Conservation (phyloP, 805 yeast species). For the Lipomyces sp. region DNA sequence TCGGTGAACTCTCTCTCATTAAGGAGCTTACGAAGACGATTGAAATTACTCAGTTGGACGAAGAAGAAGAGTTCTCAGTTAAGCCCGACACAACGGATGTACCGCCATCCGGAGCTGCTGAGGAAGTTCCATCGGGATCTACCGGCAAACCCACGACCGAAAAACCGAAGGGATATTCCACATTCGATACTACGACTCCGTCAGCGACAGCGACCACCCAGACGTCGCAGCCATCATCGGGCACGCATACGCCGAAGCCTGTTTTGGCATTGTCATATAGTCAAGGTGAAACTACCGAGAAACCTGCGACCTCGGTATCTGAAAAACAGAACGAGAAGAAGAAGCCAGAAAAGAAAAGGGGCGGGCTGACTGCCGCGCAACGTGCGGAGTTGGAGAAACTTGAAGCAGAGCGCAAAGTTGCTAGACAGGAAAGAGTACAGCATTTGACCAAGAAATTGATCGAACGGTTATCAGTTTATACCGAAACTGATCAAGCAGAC, state of each 20-base stretch:
- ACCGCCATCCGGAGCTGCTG: conserved; percentile 18
- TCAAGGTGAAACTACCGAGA: conserved; percentile 27
- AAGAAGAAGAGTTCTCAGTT: conserved; percentile 34
- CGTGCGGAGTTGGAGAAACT: conserved; percentile 62
- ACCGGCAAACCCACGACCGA: conserved; percentile 10
- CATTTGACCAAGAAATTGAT: conserved; percentile 63
- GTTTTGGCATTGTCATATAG: conserved; percentile 5
- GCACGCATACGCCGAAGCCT: background rate
- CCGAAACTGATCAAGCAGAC: conserved; percentile 65
- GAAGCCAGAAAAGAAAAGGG: conserved; percentile 45
- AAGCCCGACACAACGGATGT: conserved; percentile 6
- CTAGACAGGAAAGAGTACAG: conserved; percentile 67
- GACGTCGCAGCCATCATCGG: conserved; percentile 5
- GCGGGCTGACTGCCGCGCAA: conserved; percentile 49
- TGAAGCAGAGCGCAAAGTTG: conserved; percentile 76
- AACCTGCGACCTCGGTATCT: conserved; percentile 15
- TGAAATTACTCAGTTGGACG: conserved; percentile 52
- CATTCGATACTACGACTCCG: conserved; percentile 4
- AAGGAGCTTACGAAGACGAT: conserved; percentile 71
- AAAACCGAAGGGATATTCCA: conserved; percentile 10
- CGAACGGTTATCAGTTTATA: conserved; percentile 58
- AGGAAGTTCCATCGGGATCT: conserved; percentile 2
- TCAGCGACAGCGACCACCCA: conserved; percentile 5
- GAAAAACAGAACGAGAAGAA: conserved; percentile 26
- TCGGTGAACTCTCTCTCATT: conserved; percentile 84